Evolutionary conservation across 2,329 filamentous ascomycete genomes (phyloP), one percentile per base, ranked within the genome.

Genomic region (Penicillium sp.): DNA sequence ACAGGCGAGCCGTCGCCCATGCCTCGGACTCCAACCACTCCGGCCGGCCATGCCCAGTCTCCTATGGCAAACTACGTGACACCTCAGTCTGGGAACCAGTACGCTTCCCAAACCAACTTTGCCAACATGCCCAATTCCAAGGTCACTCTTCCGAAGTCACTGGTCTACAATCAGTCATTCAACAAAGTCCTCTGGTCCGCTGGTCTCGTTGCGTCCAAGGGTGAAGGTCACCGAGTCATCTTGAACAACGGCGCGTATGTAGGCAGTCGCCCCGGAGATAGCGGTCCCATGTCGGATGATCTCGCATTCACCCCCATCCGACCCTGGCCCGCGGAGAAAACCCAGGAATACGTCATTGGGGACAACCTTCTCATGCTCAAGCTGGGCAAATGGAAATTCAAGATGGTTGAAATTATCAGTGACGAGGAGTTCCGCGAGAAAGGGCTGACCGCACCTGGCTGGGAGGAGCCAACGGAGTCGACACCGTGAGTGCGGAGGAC

Each of bases 341-440:
- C 72, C 0, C 57, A 72, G 11, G 66, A 73, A 13, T 77, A 71
- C 38, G 60, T 80, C 23, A 58, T 79, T 4, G 71, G 76, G 17
- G 73, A 64, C 18, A 64, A 73, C 2, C 56, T 76, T 2, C 50
- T 83, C n/a, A 70, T 82, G 7, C 48, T 83, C 7, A 67, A 77
- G 44, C 52, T 74, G 2, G 80, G 80, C 6, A 83, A 83, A 55
- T 79, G 76, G 70, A 80, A 77, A 52, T 68, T 81, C 23, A 76
- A 76, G 51, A 64, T 80, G 15, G 69, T 81, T 19, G 70, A 72
- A 31, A 69, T 83, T 28, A 60, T 82, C 4, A 64, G 68, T 9
- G 78, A 82, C 42, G 69, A 72, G 23, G 69, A 78, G 15, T 80
- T 74, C 49, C 67, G 70, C 33, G 61, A 60, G 9, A 55, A 59